Evolutionary conservation across 352 stramenopile species (phyloP), one percentile per base, ranked within the genome.

Genomic region (Phytophthora fragariaefolia): DNA sequence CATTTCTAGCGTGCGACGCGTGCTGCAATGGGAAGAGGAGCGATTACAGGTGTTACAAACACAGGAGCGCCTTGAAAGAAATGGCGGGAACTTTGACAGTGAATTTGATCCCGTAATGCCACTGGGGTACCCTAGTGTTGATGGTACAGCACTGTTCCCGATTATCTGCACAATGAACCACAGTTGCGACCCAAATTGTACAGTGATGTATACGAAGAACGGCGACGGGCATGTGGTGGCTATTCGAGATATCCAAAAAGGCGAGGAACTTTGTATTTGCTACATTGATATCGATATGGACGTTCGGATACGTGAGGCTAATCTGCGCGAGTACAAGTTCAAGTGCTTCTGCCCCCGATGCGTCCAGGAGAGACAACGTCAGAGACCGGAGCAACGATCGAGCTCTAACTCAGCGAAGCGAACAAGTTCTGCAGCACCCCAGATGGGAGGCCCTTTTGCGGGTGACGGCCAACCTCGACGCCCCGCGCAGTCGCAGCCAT

Each of bases 81-180:
- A 84, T 15, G 36, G 22, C 6, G 76, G 66, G 80, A 7, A 74
- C 20, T 34, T 77, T 20, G 54, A 78, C 23, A 50, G 59, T 17
- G 71, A 57, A 7, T 64, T 65, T 15, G 70, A 71, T 24, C 58
- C 66, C 1, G 46, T 53, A 26, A 72, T 74, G 51, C 80, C 48
- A 56, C 76, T 62, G 59, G 77, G 51, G 9, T 89, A 69, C 64
- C 66, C 50, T 48, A 80, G 69, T 46, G 72, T 99, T 18, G 96
- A 99, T 65, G 96, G 96, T 43, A 98, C 96, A 1, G 93, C 95
- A 28, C 82, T 99, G 56, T 98, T 96, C 72, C 81, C 89, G 18
- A 86, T 91, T 30, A 90, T 97, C 30, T 98, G 95, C 70, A 98
- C 95, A 64, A 98, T 98, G 93, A 99, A 99, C 79, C 96, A 99